A percentile compares a stretch with the other conserved stretches of the same genome.
These are phyloP conservation scores for Corymbia calophylla DNA, from an alignment of 441 rosid genomes.

Conservation along the genomic window DNA sequence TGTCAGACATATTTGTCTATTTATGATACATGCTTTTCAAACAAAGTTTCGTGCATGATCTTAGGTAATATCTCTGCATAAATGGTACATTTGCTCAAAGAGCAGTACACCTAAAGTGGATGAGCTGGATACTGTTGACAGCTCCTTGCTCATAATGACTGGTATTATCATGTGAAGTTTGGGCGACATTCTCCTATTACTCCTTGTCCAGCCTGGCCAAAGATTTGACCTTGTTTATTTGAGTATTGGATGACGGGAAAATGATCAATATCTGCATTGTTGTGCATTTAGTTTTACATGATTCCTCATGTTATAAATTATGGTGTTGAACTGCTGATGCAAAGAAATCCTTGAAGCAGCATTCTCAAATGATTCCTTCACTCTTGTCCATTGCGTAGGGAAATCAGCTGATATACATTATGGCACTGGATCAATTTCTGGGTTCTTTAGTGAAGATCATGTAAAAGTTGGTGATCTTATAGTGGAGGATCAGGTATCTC, in stretches of 20 bases:
- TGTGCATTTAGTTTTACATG: not conserved
- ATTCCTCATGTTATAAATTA: not conserved
- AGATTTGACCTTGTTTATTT: not conserved
- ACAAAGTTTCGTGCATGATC: not conserved
- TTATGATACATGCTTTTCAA: not conserved
- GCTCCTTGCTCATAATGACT: not conserved
- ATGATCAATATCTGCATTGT: not conserved
- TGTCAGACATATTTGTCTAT: not conserved
- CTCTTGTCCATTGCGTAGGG: constrained; percentile 26
- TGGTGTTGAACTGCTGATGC: not conserved
- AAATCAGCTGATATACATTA: constrained; percentile 67
- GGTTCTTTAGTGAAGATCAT: constrained; percentile 68
- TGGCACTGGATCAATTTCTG: constrained; percentile 82
- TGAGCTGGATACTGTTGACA: not conserved
- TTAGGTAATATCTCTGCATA: not conserved
- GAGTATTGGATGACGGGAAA: not conserved
- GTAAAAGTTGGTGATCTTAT: constrained; percentile 65
- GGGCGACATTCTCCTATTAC: not conserved
- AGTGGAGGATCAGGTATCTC: constrained; percentile 53
- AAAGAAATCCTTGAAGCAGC: not conserved
- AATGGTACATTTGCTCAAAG: not conserved
- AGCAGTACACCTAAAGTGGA: not conserved
- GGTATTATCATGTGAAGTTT: not conserved
- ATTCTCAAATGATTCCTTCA: not conserved
- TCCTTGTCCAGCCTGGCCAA: not conserved